These are phyloP conservation scores for Pseudogymnoascus sp. DNA, from an alignment of 2,329 filamentous ascomycete genomes.

Conservation along the genomic window DNA sequence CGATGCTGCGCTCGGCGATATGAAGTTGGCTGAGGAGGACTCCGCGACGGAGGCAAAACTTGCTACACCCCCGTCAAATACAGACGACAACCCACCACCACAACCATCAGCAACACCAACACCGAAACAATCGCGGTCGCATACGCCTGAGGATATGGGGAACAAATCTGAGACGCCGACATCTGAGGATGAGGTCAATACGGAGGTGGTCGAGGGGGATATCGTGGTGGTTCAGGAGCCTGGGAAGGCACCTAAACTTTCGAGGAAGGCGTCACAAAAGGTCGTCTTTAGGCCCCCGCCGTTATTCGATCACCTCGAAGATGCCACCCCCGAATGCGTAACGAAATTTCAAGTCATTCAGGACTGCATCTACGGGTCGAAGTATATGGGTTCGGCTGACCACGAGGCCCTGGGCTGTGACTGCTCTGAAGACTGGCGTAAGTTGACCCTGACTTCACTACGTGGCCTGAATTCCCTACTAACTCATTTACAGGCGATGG, in stretches of 20 bases:
- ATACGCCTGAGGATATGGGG: slow-evolving; percentile 21
- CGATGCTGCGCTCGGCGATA: slow-evolving; percentile 26
- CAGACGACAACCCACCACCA: slow-evolving; percentile 9
- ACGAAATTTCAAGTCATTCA: slow-evolving; percentile 71
- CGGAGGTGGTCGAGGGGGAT: slow-evolving; percentile 51
- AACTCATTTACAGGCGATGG: slow-evolving; percentile 43
- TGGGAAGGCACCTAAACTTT: slow-evolving; percentile 60
- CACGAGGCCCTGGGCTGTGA: slow-evolving; percentile 90
- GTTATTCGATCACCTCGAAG: slow-evolving; percentile 66
- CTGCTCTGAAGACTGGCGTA: slow-evolving; percentile 91
- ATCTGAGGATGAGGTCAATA: slow-evolving; percentile 33
- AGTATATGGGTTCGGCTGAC: slow-evolving; percentile 83
- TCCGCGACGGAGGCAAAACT: slow-evolving; percentile 19
- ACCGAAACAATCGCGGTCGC: slow-evolving; percentile 21
- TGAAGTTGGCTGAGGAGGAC: slow-evolving; percentile 28
- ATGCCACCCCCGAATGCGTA: slow-evolving; percentile 70
- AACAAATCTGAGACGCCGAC: slow-evolving; percentile 22
- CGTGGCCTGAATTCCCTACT: slow-evolving; percentile 21
- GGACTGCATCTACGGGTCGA: slow-evolving; percentile 84
- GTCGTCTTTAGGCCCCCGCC: slow-evolving; percentile 51
- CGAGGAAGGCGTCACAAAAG: slow-evolving; percentile 68
- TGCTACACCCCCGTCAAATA: slow-evolving; percentile 15
- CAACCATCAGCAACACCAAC: slow-evolving; percentile 22
- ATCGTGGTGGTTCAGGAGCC: slow-evolving; percentile 56
- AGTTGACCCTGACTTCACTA: slow-evolving; percentile 33